Percentiles rank a stretch among this genome's conserved stretches.
Conservation (phyloP, 2,329 filamentous ascomycete species). For the Elsinoe arachidis region DNA sequence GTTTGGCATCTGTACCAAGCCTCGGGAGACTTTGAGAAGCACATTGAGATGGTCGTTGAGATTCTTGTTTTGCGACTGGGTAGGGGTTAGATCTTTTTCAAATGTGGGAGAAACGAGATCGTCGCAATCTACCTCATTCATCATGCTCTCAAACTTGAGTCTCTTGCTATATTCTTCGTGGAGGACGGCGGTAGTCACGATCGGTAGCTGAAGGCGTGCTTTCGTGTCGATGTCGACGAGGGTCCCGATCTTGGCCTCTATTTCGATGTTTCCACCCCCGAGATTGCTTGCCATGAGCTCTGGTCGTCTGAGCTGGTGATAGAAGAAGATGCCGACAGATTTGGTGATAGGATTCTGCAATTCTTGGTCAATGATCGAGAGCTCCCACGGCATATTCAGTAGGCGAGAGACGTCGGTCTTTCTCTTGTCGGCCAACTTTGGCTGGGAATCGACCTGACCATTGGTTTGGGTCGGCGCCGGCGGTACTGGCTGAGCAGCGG, state of each 20-base stretch:
- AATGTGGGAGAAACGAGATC: neutral
- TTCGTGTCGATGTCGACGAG: slow-evolving; percentile 66
- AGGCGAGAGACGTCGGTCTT: slow-evolving; percentile 2
- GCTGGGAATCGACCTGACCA: neutral
- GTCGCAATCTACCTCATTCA: slow-evolving; percentile 63
- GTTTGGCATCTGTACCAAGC: neutral
- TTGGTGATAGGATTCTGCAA: slow-evolving; percentile 1
- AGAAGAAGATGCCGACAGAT: slow-evolving; percentile 14
- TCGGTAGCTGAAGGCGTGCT: slow-evolving; percentile 57
- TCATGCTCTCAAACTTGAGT: slow-evolving; percentile 71
- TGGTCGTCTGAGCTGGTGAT: neutral
- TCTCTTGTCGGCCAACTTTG: neutral
- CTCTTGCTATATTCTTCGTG: slow-evolving; percentile 39
- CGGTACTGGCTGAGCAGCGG: neutral
- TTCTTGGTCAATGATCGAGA: slow-evolving; percentile 13
- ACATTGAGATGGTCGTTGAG: slow-evolving; percentile 81
- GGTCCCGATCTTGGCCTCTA: slow-evolving; percentile 87
- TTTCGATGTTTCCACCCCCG: slow-evolving; percentile 69
- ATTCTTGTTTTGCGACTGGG: slow-evolving; percentile 65
- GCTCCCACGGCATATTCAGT: slow-evolving; percentile 15
- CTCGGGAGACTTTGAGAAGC: slow-evolving; percentile 47
- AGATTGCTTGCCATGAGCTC: slow-evolving; percentile 49
- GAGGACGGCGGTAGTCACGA: slow-evolving; percentile 64
- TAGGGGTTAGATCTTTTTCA: slow-evolving; percentile 16
- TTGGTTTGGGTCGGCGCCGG: neutral